Conservation (phyloP, 2,329 filamentous ascomycete genomes). For the Xylaria polymorpha region DNA sequence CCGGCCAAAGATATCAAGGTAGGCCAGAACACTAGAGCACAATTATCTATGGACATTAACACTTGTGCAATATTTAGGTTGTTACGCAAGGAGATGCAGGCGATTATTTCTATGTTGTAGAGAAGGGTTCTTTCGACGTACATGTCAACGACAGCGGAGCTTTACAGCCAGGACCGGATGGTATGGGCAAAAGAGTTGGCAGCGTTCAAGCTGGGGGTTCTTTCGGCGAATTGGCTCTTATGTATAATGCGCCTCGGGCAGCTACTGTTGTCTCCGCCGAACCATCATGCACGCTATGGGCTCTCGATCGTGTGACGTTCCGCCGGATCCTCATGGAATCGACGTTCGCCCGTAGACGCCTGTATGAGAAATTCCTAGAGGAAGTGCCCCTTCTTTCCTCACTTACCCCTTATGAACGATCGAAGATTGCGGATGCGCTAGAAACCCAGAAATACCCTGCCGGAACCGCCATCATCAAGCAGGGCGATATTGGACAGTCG, state of each 20-base stretch:
- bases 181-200: slow-evolving; percentile 84
- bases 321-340: slow-evolving; percentile 98
- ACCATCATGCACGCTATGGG: slow-evolving; percentile 85
- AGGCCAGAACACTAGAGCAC: slow-evolving; percentile 37
- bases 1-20: slow-evolving; percentile 87
- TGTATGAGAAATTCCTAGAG: slow-evolving; percentile 97
- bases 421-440: slow-evolving; percentile 96
- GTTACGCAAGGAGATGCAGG: slow-evolving; percentile 96
- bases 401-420: slow-evolving; percentile 90
- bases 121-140: slow-evolving; percentile 89
- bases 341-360: slow-evolving; percentile 92
- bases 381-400: slow-evolving; percentile 87
- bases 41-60: not conserved
- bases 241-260: slow-evolving; percentile 98
- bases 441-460: slow-evolving; percentile 88
- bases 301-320: slow-evolving; percentile 94
- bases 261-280: slow-evolving; percentile 92
- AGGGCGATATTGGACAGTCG: slow-evolving; percentile 90
- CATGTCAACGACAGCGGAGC: slow-evolving; percentile 84
- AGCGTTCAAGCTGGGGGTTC: slow-evolving; percentile 88
- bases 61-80: slow-evolving; percentile 68
- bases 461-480: slow-evolving; percentile 85
- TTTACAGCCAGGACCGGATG: slow-evolving; percentile 82
- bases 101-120: slow-evolving; percentile 98
- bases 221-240: slow-evolving; percentile 95